phyloP scores from a whole-genome alignment of 352 stramenopile species.

The Globisporangium radiosum region DNA sequence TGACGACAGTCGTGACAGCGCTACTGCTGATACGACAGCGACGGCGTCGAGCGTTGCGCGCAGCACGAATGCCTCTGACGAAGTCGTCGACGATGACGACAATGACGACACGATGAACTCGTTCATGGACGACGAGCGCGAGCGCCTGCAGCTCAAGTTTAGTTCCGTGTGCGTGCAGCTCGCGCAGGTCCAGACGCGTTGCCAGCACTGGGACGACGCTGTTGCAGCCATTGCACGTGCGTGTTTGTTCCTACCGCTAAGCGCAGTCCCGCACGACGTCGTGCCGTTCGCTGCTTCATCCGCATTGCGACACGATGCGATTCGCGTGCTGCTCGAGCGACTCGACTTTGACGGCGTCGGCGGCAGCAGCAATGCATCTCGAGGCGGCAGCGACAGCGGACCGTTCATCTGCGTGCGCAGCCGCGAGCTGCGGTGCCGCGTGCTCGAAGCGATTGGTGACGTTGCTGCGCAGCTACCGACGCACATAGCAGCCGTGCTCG shows the following conservation, averaged over 20 bases:
- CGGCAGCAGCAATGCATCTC: not conserved
- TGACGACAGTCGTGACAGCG: constrained; percentile 23
- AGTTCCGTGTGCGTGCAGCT: constrained; percentile 67
- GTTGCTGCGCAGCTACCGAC: constrained; percentile 44
- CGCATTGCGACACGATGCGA: constrained; percentile 12
- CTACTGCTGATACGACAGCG: constrained; percentile 6
- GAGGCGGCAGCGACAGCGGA: constrained; percentile 4
- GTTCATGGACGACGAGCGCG: constrained; percentile 79
- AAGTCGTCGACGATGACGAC: constrained; percentile 17
- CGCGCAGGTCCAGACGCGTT: constrained; percentile 28
- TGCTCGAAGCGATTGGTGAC: constrained; percentile 65
- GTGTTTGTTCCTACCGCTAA: constrained; percentile 32
- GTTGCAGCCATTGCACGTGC: constrained; percentile 40
- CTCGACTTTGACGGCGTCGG: constrained; percentile 70
- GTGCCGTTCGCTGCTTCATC: constrained; percentile 15
- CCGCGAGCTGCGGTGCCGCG: constrained; percentile 48
- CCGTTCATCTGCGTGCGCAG: constrained; percentile 36
- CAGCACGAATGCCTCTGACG: too few species aligned
- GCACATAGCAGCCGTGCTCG: constrained; percentile 15
- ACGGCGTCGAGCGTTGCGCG: constrained; percentile 12
- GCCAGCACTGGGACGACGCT: constrained; percentile 29
- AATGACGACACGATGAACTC: constrained; percentile 21
- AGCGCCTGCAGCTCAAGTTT: constrained; percentile 67
- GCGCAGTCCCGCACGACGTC: constrained; percentile 26
- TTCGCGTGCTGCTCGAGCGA: constrained; percentile 39